phyloP scores from a whole-genome alignment of 2,329 filamentous ascomycete species.

The Pseudocercospora crystallina region DNA sequence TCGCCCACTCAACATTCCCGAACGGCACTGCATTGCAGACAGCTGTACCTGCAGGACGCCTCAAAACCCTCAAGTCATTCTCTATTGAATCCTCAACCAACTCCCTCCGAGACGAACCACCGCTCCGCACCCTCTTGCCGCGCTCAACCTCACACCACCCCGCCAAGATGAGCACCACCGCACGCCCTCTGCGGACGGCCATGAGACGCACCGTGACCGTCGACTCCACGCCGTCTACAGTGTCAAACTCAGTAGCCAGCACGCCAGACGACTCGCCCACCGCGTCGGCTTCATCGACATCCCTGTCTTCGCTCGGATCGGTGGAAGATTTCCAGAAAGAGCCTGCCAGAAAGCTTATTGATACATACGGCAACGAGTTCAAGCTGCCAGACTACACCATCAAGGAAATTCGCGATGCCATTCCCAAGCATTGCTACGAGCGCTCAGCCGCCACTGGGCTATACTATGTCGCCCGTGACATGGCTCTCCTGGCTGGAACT shows the following conservation, averaged over 20 bases:
- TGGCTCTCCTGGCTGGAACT: constrained; percentile 68
- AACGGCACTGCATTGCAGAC: too few relatives aligned
- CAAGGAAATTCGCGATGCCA: constrained; percentile 95
- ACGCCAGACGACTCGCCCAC: constrained; percentile 61
- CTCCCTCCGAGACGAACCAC: too few relatives aligned
- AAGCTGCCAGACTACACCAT: constrained; percentile 92
- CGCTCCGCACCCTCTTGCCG: neutral
- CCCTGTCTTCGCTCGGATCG: constrained; percentile 83
- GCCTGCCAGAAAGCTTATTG: constrained; percentile 63
- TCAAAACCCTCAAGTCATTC: too few relatives aligned
- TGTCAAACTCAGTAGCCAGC: constrained; percentile 53
- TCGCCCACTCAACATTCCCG: too few relatives aligned
- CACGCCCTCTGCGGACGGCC: constrained; percentile 49
- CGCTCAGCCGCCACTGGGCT: constrained; percentile 75
- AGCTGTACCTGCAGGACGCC: too few relatives aligned
- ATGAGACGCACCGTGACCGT: constrained; percentile 49
- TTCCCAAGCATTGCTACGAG: constrained; percentile 95
- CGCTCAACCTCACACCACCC: neutral
- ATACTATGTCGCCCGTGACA: constrained; percentile 80
- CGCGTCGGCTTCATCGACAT: constrained; percentile 77
- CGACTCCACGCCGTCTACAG: constrained; percentile 54
- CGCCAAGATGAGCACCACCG: constrained; percentile 50
- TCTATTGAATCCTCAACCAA: too few relatives aligned
- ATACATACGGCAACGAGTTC: constrained; percentile 95
- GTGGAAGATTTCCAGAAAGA: constrained; percentile 54